Evolutionary conservation across 1,139 yeast species (phyloP).

Genomic region (Yamadazyma mexicana): DNA sequence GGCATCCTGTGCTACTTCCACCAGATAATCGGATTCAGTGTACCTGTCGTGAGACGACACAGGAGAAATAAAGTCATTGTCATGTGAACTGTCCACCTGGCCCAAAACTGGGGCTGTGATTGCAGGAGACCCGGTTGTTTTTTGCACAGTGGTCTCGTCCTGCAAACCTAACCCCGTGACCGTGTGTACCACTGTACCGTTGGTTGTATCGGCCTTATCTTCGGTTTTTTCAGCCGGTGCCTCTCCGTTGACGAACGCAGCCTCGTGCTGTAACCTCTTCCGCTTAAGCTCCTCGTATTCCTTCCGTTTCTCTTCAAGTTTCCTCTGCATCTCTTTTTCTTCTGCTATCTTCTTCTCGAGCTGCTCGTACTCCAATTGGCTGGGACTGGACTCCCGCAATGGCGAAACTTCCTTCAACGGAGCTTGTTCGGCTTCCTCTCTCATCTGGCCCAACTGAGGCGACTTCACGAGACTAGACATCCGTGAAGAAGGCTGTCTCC

Average conservation of each 20-base stretch:
- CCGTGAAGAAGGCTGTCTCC: slow-evolving; percentile 20
- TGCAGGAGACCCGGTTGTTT: neutral
- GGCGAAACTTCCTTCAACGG: neutral
- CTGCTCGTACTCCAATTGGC: slow-evolving; percentile 13
- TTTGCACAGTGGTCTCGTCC: neutral
- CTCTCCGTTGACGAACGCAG: slow-evolving; percentile 2
- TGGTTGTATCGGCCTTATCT: neutral
- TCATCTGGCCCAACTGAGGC: slow-evolving; percentile 11
- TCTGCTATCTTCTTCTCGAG: slow-evolving; percentile 30
- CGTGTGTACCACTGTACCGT: neutral
- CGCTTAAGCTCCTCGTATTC: slow-evolving; percentile 32
- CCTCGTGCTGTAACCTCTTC: slow-evolving; percentile 10
- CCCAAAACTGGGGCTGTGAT: slow-evolving; percentile 6
- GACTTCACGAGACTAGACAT: slow-evolving; percentile 16
- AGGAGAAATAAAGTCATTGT: slow-evolving; percentile 15
- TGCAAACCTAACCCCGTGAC: neutral
- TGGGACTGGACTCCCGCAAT: slow-evolving; percentile 6
- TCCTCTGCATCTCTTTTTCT: slow-evolving; percentile 31
- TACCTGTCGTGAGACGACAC: slow-evolving; percentile 7
- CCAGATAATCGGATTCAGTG: slow-evolving; percentile 9
- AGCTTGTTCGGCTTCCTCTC: slow-evolving; percentile 8
- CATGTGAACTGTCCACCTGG: slow-evolving; percentile 9
- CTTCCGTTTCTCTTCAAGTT: slow-evolving; percentile 29
- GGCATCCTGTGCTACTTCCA: slow-evolving; percentile 8
- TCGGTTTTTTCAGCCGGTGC: neutral